Base-by-base conservation (phyloP, 2,329 filamentous ascomycete species). In the Cercospora beticola region DNA sequence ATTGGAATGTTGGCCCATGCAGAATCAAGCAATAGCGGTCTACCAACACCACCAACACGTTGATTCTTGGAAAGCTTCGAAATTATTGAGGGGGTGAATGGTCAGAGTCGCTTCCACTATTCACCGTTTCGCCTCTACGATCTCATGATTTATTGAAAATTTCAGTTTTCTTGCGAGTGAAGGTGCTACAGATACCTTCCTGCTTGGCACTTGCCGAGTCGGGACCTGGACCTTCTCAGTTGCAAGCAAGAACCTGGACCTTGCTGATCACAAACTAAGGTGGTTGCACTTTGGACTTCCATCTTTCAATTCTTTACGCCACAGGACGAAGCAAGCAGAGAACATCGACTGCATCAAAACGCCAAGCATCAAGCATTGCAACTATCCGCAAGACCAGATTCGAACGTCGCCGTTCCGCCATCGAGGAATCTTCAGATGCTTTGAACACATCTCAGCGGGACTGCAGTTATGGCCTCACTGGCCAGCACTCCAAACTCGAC, bases 1-100 rank as follows among this genome's bases (percentile, higher is more conserved):
- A 26, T 46, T 58, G 54, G 49, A 64, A 33, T 30, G 30, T 46
- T 58, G 62, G 54, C 26, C 62, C 52, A 59, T 58, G 62, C 62
- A 59, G 30, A 59, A 46, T 58, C 36, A 57, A 65, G 62, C 62
- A 65, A 65, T 49, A 59, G 52, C 62, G 62, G 52, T 56, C 62
- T 36, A 63, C 61, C 33, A 59, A 59, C 56, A 59, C 62, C 28
- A 63, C 61, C 33, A 59, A 59, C 56, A 59, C n/a, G 28, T 36
- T 33, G 28, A 33, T 59, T 59, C 56, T 59, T 59, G 56, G 23
- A 30, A 56, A 56, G 49, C 49, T 56, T 56, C 49, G 21, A 28
- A 8, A 56, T 8, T 56, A 56, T 56, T 3, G 49, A 43, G 36
- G 36, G 49, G 49, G 23, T 28, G 49, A 56, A 30, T 28, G 14